These are phyloP conservation scores for Isoetes taiwanensis DNA, from an alignment of 75 land plant genomes.

Conservation along the genomic window DNA sequence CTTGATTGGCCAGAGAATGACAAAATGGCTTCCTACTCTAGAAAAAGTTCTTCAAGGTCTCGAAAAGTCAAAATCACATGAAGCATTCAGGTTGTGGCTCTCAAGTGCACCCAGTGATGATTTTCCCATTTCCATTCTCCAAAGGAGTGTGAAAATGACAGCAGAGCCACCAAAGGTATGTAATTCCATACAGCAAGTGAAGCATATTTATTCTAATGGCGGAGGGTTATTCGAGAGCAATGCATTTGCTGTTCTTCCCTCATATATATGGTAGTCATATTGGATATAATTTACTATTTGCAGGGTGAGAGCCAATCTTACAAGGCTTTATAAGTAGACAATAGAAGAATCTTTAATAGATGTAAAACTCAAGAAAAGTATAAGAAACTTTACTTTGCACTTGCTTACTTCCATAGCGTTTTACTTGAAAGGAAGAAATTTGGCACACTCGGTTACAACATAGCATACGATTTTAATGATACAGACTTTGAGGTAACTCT, in stretches of 20 bases:
- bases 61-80: slow-evolving; percentile 18
- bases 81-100: slow-evolving; percentile 20
- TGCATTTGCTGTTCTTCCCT: neutral
- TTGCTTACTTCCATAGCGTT: slow-evolving; percentile 28
- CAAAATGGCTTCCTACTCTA: slow-evolving; percentile 22
- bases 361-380: slow-evolving; percentile 25
- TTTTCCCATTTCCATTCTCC: slow-evolving; percentile 23
- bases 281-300: no score
- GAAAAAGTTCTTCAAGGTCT: slow-evolving; percentile 21
- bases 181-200: neutral
- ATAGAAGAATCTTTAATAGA: slow-evolving; percentile 20
- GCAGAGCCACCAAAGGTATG: slow-evolving; percentile 28
- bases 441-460: slow-evolving; percentile 22
- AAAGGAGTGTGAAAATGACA: slow-evolving; percentile 28
- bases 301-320: slow-evolving; percentile 24
- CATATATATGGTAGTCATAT: no score
- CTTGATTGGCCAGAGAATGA: slow-evolving; percentile 31
- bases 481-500: slow-evolving; percentile 22
- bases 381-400: slow-evolving; percentile 21
- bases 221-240: neutral
- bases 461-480: slow-evolving; percentile 27
- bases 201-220: no score
- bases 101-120: slow-evolving; percentile 23
- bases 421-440: slow-evolving; percentile 22
- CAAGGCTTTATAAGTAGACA: slow-evolving; percentile 16